Percentiles rank a stretch among this genome's conserved stretches.
Conservation (phyloP, 208 protist species). For the Endotrypanum monterogeii region DNA sequence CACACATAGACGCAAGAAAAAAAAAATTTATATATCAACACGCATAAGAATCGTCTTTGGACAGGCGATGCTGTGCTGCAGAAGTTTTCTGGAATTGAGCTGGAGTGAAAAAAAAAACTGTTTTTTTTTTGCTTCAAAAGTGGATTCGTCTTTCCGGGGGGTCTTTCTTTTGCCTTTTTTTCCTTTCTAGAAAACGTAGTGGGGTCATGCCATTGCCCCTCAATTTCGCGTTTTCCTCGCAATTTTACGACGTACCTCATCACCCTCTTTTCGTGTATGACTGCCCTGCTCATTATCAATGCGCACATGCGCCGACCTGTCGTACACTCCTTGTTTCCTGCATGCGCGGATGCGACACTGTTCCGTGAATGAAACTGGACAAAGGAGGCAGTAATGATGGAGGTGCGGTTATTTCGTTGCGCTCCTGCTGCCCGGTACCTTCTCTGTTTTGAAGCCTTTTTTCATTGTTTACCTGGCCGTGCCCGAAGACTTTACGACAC, state of each 20-base stretch:
- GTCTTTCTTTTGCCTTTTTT: not conserved
- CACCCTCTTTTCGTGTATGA: not conserved
- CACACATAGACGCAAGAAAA: too few species aligned
- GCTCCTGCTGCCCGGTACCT: not conserved
- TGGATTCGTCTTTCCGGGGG: too few species aligned
- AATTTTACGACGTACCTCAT: not conserved
- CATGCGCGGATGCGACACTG: not conserved
- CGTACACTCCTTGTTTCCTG: not conserved
- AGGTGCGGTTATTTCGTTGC: not conserved
- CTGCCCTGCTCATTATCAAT: not conserved
- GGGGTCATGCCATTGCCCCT: not conserved
- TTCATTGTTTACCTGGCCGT: not conserved
- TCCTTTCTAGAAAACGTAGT: not conserved
- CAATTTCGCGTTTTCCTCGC: not conserved
- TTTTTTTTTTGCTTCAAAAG: not conserved
- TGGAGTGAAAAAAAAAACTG: not conserved
- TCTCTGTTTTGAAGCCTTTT: conserved; percentile 1
- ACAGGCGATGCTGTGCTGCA: not conserved
- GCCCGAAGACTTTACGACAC: not conserved
- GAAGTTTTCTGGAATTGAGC: not conserved
- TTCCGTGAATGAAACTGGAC: not conserved
- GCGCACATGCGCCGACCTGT: not conserved
- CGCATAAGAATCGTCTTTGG: too few species aligned
- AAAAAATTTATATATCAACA: too few species aligned
- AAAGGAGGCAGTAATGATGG: not conserved